phyloP scores from a whole-genome alignment of 2,329 filamentous ascomycete species.

The Thielaviopsis punctulata region DNA sequence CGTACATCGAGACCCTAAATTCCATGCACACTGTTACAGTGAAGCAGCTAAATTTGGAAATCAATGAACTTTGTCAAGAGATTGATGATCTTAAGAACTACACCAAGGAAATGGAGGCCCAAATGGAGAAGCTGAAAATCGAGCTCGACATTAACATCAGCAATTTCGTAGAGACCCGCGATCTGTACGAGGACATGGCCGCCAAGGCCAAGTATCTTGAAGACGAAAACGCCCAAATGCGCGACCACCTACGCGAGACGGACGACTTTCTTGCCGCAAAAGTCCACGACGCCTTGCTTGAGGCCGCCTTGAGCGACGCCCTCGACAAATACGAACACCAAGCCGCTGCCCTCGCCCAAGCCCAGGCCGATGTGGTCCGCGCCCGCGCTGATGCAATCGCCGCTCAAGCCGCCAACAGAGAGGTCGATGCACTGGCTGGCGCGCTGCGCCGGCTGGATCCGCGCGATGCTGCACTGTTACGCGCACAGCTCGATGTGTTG shows the following conservation, averaged over 20 bases:
- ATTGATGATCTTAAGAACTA: neutral
- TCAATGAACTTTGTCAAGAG: too few species aligned
- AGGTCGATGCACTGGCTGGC: too few species aligned
- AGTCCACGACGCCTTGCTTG: neutral
- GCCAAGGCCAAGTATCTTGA: neutral
- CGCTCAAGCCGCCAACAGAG: neutral
- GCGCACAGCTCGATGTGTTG: neutral
- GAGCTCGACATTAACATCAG: neutral
- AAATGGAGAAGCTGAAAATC: neutral
- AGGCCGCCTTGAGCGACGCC: neutral
- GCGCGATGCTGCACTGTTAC: neutral
- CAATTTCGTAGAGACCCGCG: neutral
- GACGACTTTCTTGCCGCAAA: too few species aligned
- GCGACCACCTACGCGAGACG: neutral
- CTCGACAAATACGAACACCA: neutral
- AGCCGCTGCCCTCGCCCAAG: neutral
- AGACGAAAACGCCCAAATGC: neutral
- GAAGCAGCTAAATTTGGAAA: too few species aligned
- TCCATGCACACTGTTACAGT: too few species aligned
- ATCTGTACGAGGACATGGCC: neutral
- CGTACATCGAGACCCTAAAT: too few species aligned
- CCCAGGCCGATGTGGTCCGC: neutral
- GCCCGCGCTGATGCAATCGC: neutral
- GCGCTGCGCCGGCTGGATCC: neutral
- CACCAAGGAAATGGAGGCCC: neutral